Evolutionary conservation across 2,329 filamentous ascomycete genomes (phyloP), one percentile per base, ranked within the genome.

Genomic region (Trichoderma sp.): DNA sequence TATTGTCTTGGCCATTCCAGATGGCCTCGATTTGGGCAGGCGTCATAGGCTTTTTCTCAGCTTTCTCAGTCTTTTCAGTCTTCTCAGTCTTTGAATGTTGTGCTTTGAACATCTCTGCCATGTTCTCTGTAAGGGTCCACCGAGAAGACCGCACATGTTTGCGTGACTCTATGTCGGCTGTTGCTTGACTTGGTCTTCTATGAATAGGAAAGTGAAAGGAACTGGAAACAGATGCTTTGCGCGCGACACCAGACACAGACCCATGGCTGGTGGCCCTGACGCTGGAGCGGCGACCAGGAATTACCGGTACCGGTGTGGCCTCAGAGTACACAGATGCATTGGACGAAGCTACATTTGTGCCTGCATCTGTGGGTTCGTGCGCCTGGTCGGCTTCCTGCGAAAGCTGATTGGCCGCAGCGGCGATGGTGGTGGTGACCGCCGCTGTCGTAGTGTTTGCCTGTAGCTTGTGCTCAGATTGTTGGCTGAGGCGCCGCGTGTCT

Each of bases 1-100:
- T n/a, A 18, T 74, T 74, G 63, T 65, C 71, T 60, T 76, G 64
- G 7, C 65, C 72, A 60, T 75, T 80, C 67, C 64, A 69, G 33
- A 69, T 53, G 64, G 81, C 84, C 77, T 89, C 85, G 29, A 91
- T 83, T 50, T 87, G 86, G 41, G 86, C 85, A 21, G 89, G 87
- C 12, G 89, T 76, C 75, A 75, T 88, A 14, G 91, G 81, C 84
- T 91, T 90, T 82, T 92, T 90, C 69, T 91, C 88, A 0, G 86
- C 89, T 82, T 92, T 90, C 69, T 91, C 88, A 0, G 86, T 89
- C 76, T 92, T 89, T 6, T 91, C 88, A 0, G 86, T 4, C n/a
- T 50, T 50, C 9, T 91, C 88, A 0, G 86, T 89, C 76, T 92
- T 89, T 71, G 89, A 85, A 64, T 86, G 86, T 76, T 86, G 86